Evolutionary conservation across 768 basidiomycete species (phyloP), one percentile per base, ranked within the genome.

Genomic region (Suillus weaverae): DNA sequence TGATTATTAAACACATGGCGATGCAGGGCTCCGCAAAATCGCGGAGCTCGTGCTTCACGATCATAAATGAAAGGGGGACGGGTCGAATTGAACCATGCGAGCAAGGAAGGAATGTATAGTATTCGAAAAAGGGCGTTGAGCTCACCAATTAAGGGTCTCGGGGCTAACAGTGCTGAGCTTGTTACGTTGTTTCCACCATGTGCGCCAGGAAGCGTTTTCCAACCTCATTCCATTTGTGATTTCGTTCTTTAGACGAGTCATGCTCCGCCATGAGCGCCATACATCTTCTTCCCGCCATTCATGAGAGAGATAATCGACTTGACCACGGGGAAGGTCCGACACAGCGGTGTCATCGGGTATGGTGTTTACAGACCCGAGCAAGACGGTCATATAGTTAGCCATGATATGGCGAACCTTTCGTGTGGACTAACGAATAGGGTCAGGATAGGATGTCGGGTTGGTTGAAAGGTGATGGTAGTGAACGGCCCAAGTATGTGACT

Each of bases 111-210:
- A 50, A 56, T 56, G 62, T 50, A 63, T 1, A 63, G 48, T 41
- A 57, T 65, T 33, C 36, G 30, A 54, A 63, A 57, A 11, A 32
- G 63, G n/a, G 39, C 33, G 22, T 62, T 48, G 63, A 71, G 77
- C 91, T 72, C 72, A 98, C 97, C 97, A 99, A 77, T 99, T 99
- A 70, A 99, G 87, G 4, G 96, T 97, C 81, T 99, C 97, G 64
- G 97, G 97, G 32, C 89, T 91, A 74, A 99, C 84, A 0, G 97
- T 99, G 81, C 90, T 93, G 66, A 99, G 85, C 69, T 95, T 92
- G 71, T 97, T 97, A 67, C 97, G 83, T 85, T 98, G 96, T 80
- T 99, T 98, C 90, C 96, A 98, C 97, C 97, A 99, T 1, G 96
- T 99, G 48, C 97, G 82, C 97, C 97, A 99, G 66, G 91, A 94